Percentiles rank a stretch among this genome's conserved stretches.
Conservation (phyloP, 169 alveolate genomes). For the Eimeria zaria region DNA sequence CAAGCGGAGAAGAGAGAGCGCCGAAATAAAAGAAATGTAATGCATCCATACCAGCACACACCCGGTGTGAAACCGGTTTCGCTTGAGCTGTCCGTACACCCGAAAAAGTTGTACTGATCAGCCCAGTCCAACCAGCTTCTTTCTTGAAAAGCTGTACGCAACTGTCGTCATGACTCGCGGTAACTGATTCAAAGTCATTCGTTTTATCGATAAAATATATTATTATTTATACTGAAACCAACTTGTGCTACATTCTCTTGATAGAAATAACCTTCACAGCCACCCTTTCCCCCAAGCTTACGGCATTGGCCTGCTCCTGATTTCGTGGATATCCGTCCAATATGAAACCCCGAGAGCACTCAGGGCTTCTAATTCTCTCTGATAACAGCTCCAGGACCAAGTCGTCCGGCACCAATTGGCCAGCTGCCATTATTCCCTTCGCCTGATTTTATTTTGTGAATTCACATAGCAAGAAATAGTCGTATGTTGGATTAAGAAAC, state of each 20-base stretch:
- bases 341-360: slow-evolving; percentile 93
- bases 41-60: neutral
- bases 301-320: slow-evolving; percentile 92
- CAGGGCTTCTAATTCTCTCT: slow-evolving; percentile 85
- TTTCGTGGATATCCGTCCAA: slow-evolving; percentile 98
- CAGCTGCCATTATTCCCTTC: slow-evolving; percentile 94
- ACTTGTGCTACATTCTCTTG: neutral
- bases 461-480: neutral
- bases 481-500: no score
- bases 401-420: slow-evolving; percentile 96
- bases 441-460: slow-evolving; percentile 88
- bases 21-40: neutral
- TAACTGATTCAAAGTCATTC: no score
- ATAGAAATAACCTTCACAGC: neutral
- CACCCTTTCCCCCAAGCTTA: slow-evolving; percentile 44
- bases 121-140: no score
- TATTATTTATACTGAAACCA: neutral
- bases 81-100: neutral
- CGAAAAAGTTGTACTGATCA: neutral
- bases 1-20: neutral
- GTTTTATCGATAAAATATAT: neutral
- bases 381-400: slow-evolving; percentile 91
- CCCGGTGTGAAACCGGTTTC: neutral
- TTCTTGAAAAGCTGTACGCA: no score
- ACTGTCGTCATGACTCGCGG: no score